These are phyloP conservation scores for Salvia rosmarinus DNA, from an alignment of 257 asterid species.

Conservation along the genomic window DNA sequence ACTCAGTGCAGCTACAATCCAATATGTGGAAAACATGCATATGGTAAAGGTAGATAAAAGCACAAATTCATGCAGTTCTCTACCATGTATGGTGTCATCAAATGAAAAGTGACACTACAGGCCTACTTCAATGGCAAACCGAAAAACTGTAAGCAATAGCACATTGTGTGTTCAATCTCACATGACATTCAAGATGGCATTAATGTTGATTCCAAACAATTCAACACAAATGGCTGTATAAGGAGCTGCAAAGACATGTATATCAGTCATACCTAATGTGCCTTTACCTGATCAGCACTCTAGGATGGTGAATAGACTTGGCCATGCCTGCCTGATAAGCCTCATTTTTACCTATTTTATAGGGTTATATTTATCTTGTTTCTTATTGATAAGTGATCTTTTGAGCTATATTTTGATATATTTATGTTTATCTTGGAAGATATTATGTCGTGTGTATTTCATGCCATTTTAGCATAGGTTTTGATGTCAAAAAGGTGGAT, in stretches of 20 bases:
- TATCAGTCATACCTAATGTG: slow-evolving; percentile 65
- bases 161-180: not conserved
- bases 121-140: no score
- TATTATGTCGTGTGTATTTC: no score
- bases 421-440: no score
- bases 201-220: not conserved
- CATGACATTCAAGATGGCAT: not conserved
- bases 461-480: no score
- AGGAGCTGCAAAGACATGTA: not conserved
- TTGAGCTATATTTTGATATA: no score
- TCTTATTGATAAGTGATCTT: no score
- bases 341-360: no score
- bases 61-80: not conserved
- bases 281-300: slow-evolving; percentile 85
- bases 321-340: slow-evolving; percentile 96
- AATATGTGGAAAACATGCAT: not conserved
- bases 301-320: slow-evolving; percentile 87
- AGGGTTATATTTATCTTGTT: no score
- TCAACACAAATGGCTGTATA: not conserved
- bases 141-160: no score
- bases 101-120: not conserved
- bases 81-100: not conserved
- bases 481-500: no score
- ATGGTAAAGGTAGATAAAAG: not conserved
- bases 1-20: not conserved